Evolutionary conservation across 352 stramenopile genomes (phyloP), one percentile per base, ranked within the genome.

Genomic region (Globisporangium okanoganense): DNA sequence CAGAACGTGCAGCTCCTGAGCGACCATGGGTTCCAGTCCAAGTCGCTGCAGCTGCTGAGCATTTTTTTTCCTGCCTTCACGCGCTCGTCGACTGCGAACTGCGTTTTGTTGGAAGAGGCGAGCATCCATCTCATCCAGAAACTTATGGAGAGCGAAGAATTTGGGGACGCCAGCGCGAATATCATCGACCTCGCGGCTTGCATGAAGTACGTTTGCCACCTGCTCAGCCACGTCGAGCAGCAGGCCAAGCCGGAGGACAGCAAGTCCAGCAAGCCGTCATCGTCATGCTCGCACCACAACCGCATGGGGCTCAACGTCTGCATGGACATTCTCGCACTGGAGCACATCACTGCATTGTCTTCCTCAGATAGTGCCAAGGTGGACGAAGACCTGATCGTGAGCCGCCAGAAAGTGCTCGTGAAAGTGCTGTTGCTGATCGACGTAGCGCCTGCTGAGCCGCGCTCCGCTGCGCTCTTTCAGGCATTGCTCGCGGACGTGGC

Each of bases 41-140:
- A 79, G 10, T 76, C 80, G 31, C 65, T 92, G 3, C 83, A 92
- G 67, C 56, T 92, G 14, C 64, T 92, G 22, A 88, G 79, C 27
- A 73, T 92, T 3, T 92, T 92, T 67, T 92, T 89, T 57, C 78
- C 80, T 2, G 78, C 83, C 1, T 88, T 90, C 24, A 75, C 78
- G 22, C 67, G 74, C n/a, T 69, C 80, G 2, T 86, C 74, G 29
- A 62, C 66, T 1, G 41, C 61, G 7, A 90, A 90, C 63, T 88
- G 78, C 54, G 75, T 78, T 58, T 49, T 88, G 16, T 64, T 90
- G 31, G 80, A 90, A 64, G 80, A 90, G 65, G 80, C 80, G 2
- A 72, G 68, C 16, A 87, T 83, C 47, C 70, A 85, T 55, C 64
- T 90, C 56, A 69, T 87, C 9, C 80, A 88, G 51, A 85, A 85